A percentile compares a stretch with the other conserved stretches of the same genome.
Evolutionary conservation across 352 stramenopile genomes (phyloP).

Genomic region (Globisporangium spiculum): DNA sequence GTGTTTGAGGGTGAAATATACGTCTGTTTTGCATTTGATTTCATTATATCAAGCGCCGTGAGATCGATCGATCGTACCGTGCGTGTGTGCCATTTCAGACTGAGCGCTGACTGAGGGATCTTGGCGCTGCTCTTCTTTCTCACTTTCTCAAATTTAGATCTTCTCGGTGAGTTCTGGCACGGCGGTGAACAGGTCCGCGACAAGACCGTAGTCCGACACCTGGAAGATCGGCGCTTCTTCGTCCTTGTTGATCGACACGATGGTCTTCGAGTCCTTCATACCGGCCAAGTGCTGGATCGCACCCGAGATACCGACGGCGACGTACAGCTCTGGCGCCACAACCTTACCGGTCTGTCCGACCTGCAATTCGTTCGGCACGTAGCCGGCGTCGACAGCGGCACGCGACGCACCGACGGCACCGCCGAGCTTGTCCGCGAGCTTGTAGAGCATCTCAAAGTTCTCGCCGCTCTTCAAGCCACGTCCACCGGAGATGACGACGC

Average conservation of each 20-base stretch:
- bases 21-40: slow-evolving; percentile 9
- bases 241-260: slow-evolving; percentile 99
- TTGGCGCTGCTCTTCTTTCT: neutral
- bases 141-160: slow-evolving; percentile 65
- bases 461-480: slow-evolving; percentile 96
- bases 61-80: neutral
- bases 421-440: slow-evolving; percentile 97
- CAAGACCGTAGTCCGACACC: slow-evolving; percentile 98
- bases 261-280: slow-evolving; percentile 99
- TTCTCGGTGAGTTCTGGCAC: slow-evolving; percentile 98
- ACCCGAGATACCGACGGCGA: slow-evolving; percentile 96
- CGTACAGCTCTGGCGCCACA: slow-evolving; percentile 97
- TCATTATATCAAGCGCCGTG: slow-evolving; percentile 9
- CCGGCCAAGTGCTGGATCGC: slow-evolving; percentile 99
- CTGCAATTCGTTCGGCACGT: slow-evolving; percentile 98
- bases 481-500: slow-evolving; percentile 95
- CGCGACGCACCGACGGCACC: slow-evolving; percentile 96
- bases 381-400: slow-evolving; percentile 97
- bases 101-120: neutral
- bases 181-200: slow-evolving; percentile 97
- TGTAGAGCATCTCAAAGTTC: slow-evolving; percentile 98
- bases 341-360: slow-evolving; percentile 99
- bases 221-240: slow-evolving; percentile 99
- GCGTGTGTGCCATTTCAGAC: neutral
- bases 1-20: slow-evolving; percentile 4